Evolutionary conservation across 1,284 basidiomycete species (phyloP).

Genomic region (Pseudozyma pruni): DNA sequence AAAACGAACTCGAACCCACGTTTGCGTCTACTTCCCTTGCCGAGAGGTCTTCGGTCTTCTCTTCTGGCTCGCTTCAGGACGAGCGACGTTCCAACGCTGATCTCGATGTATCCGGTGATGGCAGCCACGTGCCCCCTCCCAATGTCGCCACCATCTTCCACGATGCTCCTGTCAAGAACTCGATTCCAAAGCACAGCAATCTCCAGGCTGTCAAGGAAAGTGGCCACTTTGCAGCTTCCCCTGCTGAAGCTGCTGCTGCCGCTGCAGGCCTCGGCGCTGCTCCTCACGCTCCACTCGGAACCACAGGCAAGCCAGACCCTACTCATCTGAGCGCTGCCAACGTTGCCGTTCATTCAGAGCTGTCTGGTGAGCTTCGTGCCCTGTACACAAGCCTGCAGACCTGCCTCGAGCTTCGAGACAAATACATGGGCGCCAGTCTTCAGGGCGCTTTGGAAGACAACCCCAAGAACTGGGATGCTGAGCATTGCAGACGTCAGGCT

Average conservation of each 20-base stretch:
- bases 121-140: conserved; percentile 41
- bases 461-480: conserved; percentile 68
- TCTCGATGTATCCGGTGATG: conserved; percentile 46
- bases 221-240: conserved; percentile 49
- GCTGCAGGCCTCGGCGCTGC: conserved; percentile 55
- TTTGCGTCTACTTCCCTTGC: conserved; percentile 38
- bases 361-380: conserved; percentile 58
- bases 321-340: conserved; percentile 27
- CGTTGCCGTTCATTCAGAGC: conserved; percentile 44
- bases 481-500: conserved; percentile 55
- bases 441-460: conserved; percentile 65
- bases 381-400: conserved; percentile 61
- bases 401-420: conserved; percentile 64
- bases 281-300: conserved; percentile 13
- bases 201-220: conserved; percentile 17
- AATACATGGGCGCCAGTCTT: conserved; percentile 64
- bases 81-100: conserved; percentile 44
- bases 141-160: conserved; percentile 47
- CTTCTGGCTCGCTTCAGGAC: conserved; percentile 30
- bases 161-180: conserved; percentile 12
- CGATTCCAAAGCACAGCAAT: conserved; percentile 24
- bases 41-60: conserved; percentile 39
- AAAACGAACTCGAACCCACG: conserved; percentile 40
- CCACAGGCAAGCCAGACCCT: conserved; percentile 11
- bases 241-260: conserved; percentile 56